These are phyloP conservation scores for Aspergillus ochraceus DNA, from an alignment of 2,329 filamentous ascomycete species.

Conservation along the genomic window DNA sequence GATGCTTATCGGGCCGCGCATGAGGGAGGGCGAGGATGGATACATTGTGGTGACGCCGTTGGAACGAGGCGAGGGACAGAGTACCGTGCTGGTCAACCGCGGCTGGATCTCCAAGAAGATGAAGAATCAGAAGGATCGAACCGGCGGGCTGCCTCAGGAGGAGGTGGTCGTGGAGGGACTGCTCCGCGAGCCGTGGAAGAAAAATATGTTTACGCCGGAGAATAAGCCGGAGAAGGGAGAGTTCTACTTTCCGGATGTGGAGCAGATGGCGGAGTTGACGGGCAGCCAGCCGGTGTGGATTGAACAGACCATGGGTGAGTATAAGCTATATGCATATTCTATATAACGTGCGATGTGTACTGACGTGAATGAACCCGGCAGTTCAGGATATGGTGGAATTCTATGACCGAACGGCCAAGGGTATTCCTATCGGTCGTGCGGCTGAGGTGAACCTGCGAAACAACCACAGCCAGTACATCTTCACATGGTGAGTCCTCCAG, in stretches of 20 bases:
- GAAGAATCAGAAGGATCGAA: constrained; percentile 62
- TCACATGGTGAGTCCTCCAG: constrained; percentile 76
- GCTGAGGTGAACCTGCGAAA: constrained; percentile 92
- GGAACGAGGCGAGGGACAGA: constrained; percentile 62
- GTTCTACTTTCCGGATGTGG: constrained; percentile 94
- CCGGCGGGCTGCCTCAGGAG: constrained; percentile 65
- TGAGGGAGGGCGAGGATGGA: constrained; percentile 85
- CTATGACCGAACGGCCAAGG: constrained; percentile 73
- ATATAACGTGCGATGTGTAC: not conserved
- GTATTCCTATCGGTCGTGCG: constrained; percentile 83
- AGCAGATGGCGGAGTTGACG: constrained; percentile 80
- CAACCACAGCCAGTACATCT: constrained; percentile 97
- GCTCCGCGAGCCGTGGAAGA: constrained; percentile 87
- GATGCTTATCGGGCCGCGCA: constrained; percentile 91
- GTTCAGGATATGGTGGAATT: constrained; percentile 76
- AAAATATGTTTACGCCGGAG: constrained; percentile 94
- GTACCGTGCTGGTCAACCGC: constrained; percentile 80
- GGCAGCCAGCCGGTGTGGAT: constrained; percentile 91
- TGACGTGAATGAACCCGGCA: constrained; percentile 37
- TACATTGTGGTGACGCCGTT: constrained; percentile 91
- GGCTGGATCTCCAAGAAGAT: constrained; percentile 88
- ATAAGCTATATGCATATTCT: constrained; percentile 3
- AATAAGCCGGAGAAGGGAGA: constrained; percentile 80
- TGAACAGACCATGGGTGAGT: constrained; percentile 86
- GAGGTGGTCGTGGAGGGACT: constrained; percentile 80